A percentile compares a stretch with the other conserved stretches of the same genome.
Conservation (phyloP, 2,329 filamentous ascomycete genomes). For the Stachybotrys echinatus region DNA sequence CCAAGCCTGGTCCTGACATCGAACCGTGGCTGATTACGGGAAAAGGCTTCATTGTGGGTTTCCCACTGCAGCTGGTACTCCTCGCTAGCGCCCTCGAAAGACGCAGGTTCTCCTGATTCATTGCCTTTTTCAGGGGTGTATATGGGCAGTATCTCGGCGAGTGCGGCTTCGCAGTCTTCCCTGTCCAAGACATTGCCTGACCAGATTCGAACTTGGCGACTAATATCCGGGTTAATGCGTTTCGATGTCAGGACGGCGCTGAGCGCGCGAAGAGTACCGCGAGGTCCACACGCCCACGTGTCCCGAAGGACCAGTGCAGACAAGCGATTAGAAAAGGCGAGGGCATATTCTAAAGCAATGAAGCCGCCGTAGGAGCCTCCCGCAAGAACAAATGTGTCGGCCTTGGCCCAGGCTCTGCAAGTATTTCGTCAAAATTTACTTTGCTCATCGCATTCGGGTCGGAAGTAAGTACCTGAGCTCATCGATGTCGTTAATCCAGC, state of each 20-base stretch:
- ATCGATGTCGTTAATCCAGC: constrained; percentile 17
- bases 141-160: constrained; percentile 12
- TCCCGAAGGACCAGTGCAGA: constrained; percentile 14
- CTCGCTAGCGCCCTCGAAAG: neutral
- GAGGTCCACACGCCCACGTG: constrained; percentile 13
- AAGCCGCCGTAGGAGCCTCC: constrained; percentile 17
- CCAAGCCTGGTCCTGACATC: constrained; percentile 12
- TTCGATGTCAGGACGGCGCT: constrained; percentile 8
- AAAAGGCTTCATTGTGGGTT: constrained; percentile 16
- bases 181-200: constrained; percentile 10
- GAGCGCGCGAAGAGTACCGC: constrained; percentile 7
- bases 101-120: neutral
- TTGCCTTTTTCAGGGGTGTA: constrained; percentile 6
- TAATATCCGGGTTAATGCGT: constrained; percentile 9
- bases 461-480: constrained; percentile 13
- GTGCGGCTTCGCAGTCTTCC: constrained; percentile 9
- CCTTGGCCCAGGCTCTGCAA: constrained; percentile 11
- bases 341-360: constrained; percentile 14
- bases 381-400: constrained; percentile 13
- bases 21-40: constrained; percentile 12
- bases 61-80: constrained; percentile 10
- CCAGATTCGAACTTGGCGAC: constrained; percentile 13
- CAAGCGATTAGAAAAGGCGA: constrained; percentile 11
- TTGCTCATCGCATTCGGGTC: neutral
- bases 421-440: neutral